A percentile compares a stretch with the other conserved stretches of the same genome.
Conservation (phyloP, 1,284 basidiomycete species). For the Austroboletus novae-zelandiae region DNA sequence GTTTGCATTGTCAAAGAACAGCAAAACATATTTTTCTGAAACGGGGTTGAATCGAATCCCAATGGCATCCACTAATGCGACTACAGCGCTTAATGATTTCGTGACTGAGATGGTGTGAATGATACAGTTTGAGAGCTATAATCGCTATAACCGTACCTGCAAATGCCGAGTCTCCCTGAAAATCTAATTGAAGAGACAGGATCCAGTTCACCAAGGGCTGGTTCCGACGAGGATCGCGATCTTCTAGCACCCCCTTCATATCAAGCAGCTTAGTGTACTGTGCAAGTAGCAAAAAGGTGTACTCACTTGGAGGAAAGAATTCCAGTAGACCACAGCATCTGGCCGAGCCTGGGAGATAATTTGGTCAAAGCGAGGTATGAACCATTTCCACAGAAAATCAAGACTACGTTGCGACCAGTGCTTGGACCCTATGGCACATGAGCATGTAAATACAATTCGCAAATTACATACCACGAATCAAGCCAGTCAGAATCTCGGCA, state of each 20-base stretch:
- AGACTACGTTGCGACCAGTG: slow-evolving; percentile 78
- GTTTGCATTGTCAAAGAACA: slow-evolving; percentile 75
- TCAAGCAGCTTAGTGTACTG: slow-evolving; percentile 5
- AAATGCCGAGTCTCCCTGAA: slow-evolving; percentile 77
- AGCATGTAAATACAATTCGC: slow-evolving; percentile 4
- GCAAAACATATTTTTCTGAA: slow-evolving; percentile 64
- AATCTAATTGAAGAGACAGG: slow-evolving; percentile 73
- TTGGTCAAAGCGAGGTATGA: slow-evolving; percentile 61
- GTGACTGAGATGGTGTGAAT: slow-evolving; percentile 48
- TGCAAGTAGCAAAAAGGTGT: neutral
- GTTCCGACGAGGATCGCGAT: slow-evolving; percentile 86
- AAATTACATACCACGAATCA: slow-evolving; percentile 54
- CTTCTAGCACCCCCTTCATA: slow-evolving; percentile 39
- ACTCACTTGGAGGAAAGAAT: slow-evolving; percentile 57
- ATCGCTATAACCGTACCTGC: slow-evolving; percentile 48
- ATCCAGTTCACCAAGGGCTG: slow-evolving; percentile 81
- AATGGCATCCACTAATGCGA: slow-evolving; percentile 56
- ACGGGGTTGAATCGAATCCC: slow-evolving; percentile 65
- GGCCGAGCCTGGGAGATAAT: slow-evolving; percentile 82
- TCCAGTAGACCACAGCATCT: slow-evolving; percentile 79
- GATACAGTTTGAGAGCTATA: neutral
- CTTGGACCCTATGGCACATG: slow-evolving; percentile 66
- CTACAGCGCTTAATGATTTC: slow-evolving; percentile 62
- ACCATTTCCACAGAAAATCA: slow-evolving; percentile 79
- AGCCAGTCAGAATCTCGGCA: slow-evolving; percentile 82